Base-by-base conservation (phyloP, 1,284 basidiomycete species). In the Ustilago loliicola region DNA sequence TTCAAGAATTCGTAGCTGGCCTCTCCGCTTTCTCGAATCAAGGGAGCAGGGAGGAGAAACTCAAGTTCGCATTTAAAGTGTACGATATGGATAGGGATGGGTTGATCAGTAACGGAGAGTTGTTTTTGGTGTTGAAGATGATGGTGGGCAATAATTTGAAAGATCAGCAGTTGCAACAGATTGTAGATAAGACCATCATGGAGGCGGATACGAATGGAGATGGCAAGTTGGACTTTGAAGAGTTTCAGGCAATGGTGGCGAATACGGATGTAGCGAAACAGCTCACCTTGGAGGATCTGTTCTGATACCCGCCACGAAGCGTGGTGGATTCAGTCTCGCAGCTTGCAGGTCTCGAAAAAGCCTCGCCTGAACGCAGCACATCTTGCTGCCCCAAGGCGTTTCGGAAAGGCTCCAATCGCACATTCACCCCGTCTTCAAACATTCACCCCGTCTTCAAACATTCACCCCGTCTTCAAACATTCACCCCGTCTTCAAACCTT, bases 141-240 rank as follows among this genome's bases (percentile, higher is more conserved):
- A 99, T 99, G 96, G 97, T 99, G 51, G 96, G 96, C 38, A 98
- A 94, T 87, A 99, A 99, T 87, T 89, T 98, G 83, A 98, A 99
- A 93, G 97, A 99, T 87, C 94, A 97, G 87, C 97, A 99, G 89
- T 88, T 99, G 77, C 97, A 99, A 87, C 96, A 99, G 88, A 99
- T 99, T 79, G 97, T 99, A 11, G 97, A 99, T 88, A 99, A 99
- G 89, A 99, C 96, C 19, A 99, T 99, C 87, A 96, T 99, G 94
- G 96, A 99, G 88, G 96, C 96, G 19, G 96, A 99, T 87, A 93
- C 94, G 87, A 95, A 99, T 85, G 95, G 90, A 10, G 97, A 99
- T 87, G 96, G 96, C 36, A 98, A 96, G 87, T 90, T 99, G 72
- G 94, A 91, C 87, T 98, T 99, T 84, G 94, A 97, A 68, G 96